Conservation (phyloP, 2,329 filamentous ascomycete species). For the Westerdykella sp. region DNA sequence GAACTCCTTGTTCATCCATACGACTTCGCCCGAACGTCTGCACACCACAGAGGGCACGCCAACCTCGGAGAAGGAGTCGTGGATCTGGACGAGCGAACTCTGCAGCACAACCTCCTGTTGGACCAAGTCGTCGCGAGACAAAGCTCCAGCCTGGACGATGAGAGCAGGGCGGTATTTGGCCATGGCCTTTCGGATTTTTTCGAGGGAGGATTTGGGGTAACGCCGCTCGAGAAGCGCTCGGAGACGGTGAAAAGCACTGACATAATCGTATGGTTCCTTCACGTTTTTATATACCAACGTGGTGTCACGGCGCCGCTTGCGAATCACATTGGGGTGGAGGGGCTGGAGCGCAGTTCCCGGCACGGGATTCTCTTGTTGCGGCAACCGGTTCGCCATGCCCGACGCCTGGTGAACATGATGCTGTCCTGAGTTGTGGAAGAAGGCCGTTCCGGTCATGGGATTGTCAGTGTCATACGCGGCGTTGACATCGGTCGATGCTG, state of each 20-base stretch:
- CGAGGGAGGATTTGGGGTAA: conserved; percentile 68
- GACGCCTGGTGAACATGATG: conserved; percentile 22
- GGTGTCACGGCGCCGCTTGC: conserved; percentile 60
- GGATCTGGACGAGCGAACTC: conserved; percentile 83
- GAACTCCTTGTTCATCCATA: conserved; percentile 92
- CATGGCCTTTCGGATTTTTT: conserved; percentile 80
- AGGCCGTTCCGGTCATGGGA: conserved; percentile 27
- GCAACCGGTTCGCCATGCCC: conserved; percentile 18
- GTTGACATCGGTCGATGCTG: conserved; percentile 41
- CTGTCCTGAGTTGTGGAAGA: conserved; percentile 28
- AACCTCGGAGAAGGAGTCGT: conserved; percentile 81
- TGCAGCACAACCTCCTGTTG: conserved; percentile 99
- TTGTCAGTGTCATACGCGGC: conserved; percentile 43
- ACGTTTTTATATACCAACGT: conserved; percentile 84
- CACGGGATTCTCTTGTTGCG: conserved; percentile 15
- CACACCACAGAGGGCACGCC: conserved; percentile 90
- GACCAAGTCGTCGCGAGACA: conserved; percentile 81
- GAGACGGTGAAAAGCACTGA: conserved; percentile 81
- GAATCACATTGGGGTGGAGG: conserved; percentile 27
- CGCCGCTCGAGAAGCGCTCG: conserved; percentile 73
- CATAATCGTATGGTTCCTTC: conserved; percentile 86
- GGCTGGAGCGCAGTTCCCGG: conserved; percentile 28
- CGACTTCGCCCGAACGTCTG: conserved; percentile 88
- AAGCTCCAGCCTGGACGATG: conserved; percentile 82
- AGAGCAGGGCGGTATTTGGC: conserved; percentile 88